Base-by-base conservation (phyloP, 2,329 filamentous ascomycete genomes). In the Gaeumannomyces sp. region DNA sequence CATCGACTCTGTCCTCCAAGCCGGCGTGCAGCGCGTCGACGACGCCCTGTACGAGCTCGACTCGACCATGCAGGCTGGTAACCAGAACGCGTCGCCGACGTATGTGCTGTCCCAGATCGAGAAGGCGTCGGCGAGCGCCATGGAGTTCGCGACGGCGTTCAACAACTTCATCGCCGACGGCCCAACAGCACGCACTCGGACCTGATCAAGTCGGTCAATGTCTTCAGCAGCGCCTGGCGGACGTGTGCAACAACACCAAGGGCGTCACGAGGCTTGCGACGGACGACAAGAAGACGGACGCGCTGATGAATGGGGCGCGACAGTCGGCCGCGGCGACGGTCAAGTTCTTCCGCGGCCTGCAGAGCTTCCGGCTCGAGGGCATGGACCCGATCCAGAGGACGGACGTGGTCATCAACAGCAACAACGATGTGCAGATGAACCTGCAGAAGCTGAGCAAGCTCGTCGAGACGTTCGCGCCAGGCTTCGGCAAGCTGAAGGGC, bases 81-180 rank as follows among this genome's bases (percentile, higher is more conserved):
- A 99, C 79, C 95, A 98, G 79, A 99, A 96, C 72, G 95, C 95
- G 1, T 96, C 93, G 57, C 93, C 95, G 19, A 87, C 94, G 1
- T 98, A 96, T 74, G 93, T 99, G 16, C 83, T 99, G 62, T 98
- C 94, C 2, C 94, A 98, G 76, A 93, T 98, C 66, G 95, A 99
- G 75, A 99, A 98, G 80, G 93, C 95, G 0, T 95, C 93, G 10
- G 88, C 93, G 13, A 96, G 89, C 69, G 92, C 95, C 16, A 98
- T 96, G 77, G 95, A 99, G 75, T 99, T 99, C 77, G 95, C 94
- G 1, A 98, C 94, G 0, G 89, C 95, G 0, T 99, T 98, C 83
- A 99, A 97, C 81, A 96, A 96, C 77, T 98, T 96, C 76, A 96
- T 99, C 71, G 95, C 94, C 10, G 95, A 99, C 73, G 95, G 95